Evolutionary conservation across 2,329 filamentous ascomycete species (phyloP), one percentile per base, ranked within the genome.

Genomic region (Tolypocladium guangdongense): DNA sequence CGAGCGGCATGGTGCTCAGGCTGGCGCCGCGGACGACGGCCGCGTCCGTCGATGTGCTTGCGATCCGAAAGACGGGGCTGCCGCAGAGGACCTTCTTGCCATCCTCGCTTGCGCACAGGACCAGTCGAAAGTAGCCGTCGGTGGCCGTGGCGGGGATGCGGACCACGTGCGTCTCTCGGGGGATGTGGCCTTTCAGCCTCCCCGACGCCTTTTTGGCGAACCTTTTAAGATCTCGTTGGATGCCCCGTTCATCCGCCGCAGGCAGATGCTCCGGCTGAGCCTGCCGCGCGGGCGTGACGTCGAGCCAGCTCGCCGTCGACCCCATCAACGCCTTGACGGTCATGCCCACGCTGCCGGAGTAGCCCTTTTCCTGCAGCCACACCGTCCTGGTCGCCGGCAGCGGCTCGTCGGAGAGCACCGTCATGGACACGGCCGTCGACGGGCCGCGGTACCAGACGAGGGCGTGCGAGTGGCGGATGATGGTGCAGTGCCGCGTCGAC

Each of bases 311-410:
- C 8, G 75, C 73, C 14, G 75, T 80, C 0, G 77, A 74, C 8
- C 83, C 78, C 37, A 87, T 68, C 1, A 87, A 65, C 0, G 83
- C 78, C 63, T 85, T 86, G 32, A 83, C 69, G 7, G 76, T 75
- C 79, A 88, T 86, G 20, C 86, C 86, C 49, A 83, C 76, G 61
- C 84, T 83, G 5, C 86, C 86, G 0, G 81, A 82, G 69, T 75
- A 87, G 2, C 85, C 86, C 58, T 83, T 84, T 55, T 77, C 77
- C 68, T 88, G 85, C 30, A 88, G 69, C 81, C 83, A 88, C 16
- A 88, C 64, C 0, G 79, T 81, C 7, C 85, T 75, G 27, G 78
- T 75, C 0, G 68, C 52, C 0, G 84, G 82, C 0, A 88, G 64
- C 0, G 77, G 75, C 2, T 69, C 66, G 56, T 84, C 78, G 0